These are phyloP conservation scores for Didymella sp. DNA, from an alignment of 2,329 filamentous ascomycete species.

Conservation along the genomic window DNA sequence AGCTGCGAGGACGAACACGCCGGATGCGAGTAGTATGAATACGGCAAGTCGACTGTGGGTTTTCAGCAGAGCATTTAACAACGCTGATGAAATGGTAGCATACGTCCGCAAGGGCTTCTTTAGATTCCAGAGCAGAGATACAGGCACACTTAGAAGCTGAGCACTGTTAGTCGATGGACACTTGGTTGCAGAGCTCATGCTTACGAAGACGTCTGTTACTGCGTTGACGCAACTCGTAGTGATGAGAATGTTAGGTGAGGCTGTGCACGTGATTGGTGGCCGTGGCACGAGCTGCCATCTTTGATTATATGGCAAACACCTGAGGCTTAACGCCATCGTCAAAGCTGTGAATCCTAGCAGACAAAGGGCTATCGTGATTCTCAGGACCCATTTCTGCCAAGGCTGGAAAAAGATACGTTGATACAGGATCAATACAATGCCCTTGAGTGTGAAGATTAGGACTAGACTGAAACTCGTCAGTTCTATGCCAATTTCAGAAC, in stretches of 20 bases:
- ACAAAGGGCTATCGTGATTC: constrained; percentile 15
- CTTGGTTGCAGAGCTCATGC: neutral
- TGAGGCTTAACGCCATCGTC: constrained; percentile 14
- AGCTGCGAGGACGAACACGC: constrained; percentile 23
- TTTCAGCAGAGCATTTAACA: neutral
- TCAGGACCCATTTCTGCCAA: constrained; percentile 21
- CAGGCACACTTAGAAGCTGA: constrained; percentile 18
- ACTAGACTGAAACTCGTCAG: constrained; percentile 3
- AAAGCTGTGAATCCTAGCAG: constrained; percentile 11
- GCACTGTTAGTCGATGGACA: neutral
- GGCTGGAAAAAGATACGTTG: constrained; percentile 17
- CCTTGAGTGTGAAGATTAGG: constrained; percentile 23
- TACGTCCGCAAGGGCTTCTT: constrained; percentile 19
- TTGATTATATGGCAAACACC: constrained; percentile 12
- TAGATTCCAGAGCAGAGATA: constrained; percentile 25
- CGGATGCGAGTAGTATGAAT: constrained; percentile 21
- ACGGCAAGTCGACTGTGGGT: constrained; percentile 6
- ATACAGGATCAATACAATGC: constrained; percentile 23
- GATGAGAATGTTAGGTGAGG: constrained; percentile 20
- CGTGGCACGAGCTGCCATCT: constrained; percentile 17
- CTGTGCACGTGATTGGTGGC: constrained; percentile 14
- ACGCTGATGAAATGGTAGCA: neutral
- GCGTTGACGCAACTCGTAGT: constrained; percentile 22
- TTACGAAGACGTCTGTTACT: constrained; percentile 17
- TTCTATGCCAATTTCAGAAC: too few relatives aligned